A percentile compares a stretch with the other conserved stretches of the same genome.
phyloP scores from a whole-genome alignment of 164 flowering plant genomes.

The Vitis amurensis region DNA sequence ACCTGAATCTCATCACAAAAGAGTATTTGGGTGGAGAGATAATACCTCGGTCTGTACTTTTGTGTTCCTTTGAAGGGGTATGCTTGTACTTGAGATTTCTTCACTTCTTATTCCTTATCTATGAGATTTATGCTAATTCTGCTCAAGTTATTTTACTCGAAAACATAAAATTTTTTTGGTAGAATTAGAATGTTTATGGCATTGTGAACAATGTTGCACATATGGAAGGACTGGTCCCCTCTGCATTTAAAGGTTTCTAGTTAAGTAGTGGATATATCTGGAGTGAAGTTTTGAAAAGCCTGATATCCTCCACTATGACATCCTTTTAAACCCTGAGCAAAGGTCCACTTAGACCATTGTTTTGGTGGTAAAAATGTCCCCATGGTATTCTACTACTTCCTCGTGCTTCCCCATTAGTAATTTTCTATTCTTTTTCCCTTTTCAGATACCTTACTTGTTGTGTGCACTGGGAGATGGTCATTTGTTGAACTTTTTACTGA shows the following conservation, averaged over 20 bases:
- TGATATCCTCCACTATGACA: not conserved
- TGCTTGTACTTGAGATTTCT: slow-evolving; percentile 11
- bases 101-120: not conserved
- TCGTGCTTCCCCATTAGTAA: not conserved
- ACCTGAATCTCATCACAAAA: slow-evolving; percentile 71
- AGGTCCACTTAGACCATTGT: not conserved
- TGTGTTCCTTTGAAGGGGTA: slow-evolving; percentile 99
- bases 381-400: not conserved
- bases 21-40: slow-evolving; percentile 95
- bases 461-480: slow-evolving; percentile 99
- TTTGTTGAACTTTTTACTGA: slow-evolving; percentile 77
- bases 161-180: no score
- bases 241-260: not conserved
- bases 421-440: slow-evolving; percentile 1
- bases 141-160: not conserved
- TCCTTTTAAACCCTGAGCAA: not conserved
- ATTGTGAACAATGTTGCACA: not conserved
- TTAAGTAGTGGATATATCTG: no score
- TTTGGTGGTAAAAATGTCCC: not conserved
- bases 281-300: no score
- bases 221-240: not conserved
- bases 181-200: not conserved
- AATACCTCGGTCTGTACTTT: slow-evolving; percentile 95
- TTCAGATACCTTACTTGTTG: slow-evolving; percentile 85
- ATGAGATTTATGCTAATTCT: not conserved